Percentiles rank a stretch among this genome's conserved stretches.
Conservation (phyloP, 1,139 yeast genomes). For the Hemisphaericaspora xylofermentans region DNA sequence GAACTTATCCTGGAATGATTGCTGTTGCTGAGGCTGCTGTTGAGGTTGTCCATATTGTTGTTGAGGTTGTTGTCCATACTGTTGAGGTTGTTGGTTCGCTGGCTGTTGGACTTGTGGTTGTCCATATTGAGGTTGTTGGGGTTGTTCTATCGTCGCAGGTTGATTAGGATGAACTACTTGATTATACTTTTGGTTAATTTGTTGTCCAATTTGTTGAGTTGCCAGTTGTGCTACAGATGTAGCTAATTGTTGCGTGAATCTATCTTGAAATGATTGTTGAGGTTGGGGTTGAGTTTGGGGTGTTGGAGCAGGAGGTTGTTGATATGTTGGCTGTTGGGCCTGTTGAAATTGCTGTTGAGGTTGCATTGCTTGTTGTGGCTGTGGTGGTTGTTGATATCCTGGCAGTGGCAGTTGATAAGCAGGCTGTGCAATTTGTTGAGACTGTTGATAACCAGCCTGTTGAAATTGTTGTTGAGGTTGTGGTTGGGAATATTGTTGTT, state of each 20-base stretch:
- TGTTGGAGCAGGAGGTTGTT: neutral
- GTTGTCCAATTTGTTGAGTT: conserved; percentile 7
- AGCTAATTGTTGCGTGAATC: conserved; percentile 7
- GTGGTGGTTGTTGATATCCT: conserved; percentile 9
- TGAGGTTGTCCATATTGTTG: no score
- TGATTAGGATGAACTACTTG: conserved; percentile 5
- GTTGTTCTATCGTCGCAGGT: conserved; percentile 9
- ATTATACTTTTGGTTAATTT: conserved; percentile 10
- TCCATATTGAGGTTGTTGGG: conserved; percentile 10
- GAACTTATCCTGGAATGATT: conserved; percentile 8
- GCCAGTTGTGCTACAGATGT: conserved; percentile 7
- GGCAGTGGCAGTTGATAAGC: conserved; percentile 1
- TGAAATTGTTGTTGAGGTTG: conserved; percentile 7
- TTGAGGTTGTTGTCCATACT: conserved; percentile 8
- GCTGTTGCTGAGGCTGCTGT: conserved; percentile 7
- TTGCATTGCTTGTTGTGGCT: conserved; percentile 6
- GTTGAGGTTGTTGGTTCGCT: conserved; percentile 8
- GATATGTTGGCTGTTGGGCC: neutral
- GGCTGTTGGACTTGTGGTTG: conserved; percentile 7
- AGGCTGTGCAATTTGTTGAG: conserved; percentile 6
- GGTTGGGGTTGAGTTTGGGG: conserved; percentile 6
- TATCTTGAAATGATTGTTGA: conserved; percentile 7
- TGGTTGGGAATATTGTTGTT: neutral
- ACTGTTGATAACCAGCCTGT: conserved; percentile 7
- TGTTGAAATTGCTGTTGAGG: conserved; percentile 5